phyloP scores from a whole-genome alignment of 306 rosid genomes.

The Gastrolobium villosum region DNA sequence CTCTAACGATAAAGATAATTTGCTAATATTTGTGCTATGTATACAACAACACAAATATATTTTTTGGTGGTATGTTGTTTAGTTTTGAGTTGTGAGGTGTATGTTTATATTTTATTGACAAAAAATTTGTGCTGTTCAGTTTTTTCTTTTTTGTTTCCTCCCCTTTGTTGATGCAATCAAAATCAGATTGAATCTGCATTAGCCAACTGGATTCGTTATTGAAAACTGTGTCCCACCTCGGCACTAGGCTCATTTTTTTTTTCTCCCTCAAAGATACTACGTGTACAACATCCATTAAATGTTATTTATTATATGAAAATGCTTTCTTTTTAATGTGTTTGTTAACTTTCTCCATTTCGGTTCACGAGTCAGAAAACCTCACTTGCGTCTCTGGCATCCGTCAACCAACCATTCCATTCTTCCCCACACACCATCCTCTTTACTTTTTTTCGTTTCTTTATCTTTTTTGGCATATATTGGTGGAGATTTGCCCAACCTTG shows the following conservation, averaged over 20 bases:
- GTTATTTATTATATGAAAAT: constrained; percentile 23
- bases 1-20: neutral
- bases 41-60: neutral
- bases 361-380: constrained; percentile 41
- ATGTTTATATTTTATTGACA: constrained; percentile 10
- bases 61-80: neutral
- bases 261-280: constrained; percentile 5
- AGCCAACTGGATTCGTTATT: constrained; percentile 23
- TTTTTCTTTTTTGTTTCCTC: neutral
- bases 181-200: constrained; percentile 41
- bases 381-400: constrained; percentile 39
- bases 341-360: constrained; percentile 37
- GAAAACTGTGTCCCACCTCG: constrained; percentile 20
- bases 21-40: neutral
- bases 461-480: constrained; percentile 41
- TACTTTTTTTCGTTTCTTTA: constrained; percentile 39
- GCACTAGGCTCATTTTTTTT: constrained; percentile 35
- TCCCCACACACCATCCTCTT: constrained; percentile 45
- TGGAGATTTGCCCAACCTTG: constrained; percentile 50
- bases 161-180: neutral
- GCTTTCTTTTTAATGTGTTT: constrained; percentile 21
- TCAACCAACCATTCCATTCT: constrained; percentile 47
- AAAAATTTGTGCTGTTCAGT: constrained; percentile 9
- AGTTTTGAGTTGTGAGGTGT: constrained; percentile 9
- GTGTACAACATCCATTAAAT: constrained; percentile 42